Base-by-base conservation (phyloP, 2,329 filamentous ascomycete genomes). In the Colletotrichum sp. region DNA sequence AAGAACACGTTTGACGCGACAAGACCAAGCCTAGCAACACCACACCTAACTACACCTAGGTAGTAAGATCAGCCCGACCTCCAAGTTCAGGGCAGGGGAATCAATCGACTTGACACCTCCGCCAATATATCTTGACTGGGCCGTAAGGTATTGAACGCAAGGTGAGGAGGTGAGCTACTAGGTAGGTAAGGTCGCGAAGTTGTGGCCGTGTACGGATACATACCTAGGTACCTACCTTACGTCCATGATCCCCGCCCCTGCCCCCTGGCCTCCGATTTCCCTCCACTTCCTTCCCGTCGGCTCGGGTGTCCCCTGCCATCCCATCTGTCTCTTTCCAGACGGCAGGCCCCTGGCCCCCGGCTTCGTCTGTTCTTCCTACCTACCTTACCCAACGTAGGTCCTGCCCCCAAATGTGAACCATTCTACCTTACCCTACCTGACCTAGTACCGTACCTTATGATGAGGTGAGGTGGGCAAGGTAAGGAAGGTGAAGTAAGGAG, bases 291-390 rank as follows among this genome's bases (percentile, higher is more conserved):
- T 65, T 74, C 67, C 60, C 60, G 67, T 74, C 34, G 21, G 48
- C 59, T 71, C 34, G 60, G 72, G 34, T 71, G 24, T 64, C 71
- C 71, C 60, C 39, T 70, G 59, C 71, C 66, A 43, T 72, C 48
- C n/a, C 48, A 59, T 59, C 48, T 39, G n/a, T 28, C 43, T 57
- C 39, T 30, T 72, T 60, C 48, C 24, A 39, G 16, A 30, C 66
- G 30, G 30, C 66, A 59, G 32, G 15, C 15, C 15, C 24, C 55
- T n/a, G 48, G 32, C 52, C 60, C 71, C 71, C 67, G 57, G 28
- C 57, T 21, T 21, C 34, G n/a, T 64, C 34, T 36, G 34, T 39
- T 39, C 61, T 43, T 52, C 21, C 43, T 48, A 21, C 18, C 30
- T 30, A 26, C 26, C 36, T n/a, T 66, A 28, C 24, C 28, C 43